A percentile compares a stretch with the other conserved stretches of the same genome.
These are phyloP conservation scores for Zasmidium cellare DNA, from an alignment of 2,329 filamentous ascomycete genomes.

Conservation along the genomic window DNA sequence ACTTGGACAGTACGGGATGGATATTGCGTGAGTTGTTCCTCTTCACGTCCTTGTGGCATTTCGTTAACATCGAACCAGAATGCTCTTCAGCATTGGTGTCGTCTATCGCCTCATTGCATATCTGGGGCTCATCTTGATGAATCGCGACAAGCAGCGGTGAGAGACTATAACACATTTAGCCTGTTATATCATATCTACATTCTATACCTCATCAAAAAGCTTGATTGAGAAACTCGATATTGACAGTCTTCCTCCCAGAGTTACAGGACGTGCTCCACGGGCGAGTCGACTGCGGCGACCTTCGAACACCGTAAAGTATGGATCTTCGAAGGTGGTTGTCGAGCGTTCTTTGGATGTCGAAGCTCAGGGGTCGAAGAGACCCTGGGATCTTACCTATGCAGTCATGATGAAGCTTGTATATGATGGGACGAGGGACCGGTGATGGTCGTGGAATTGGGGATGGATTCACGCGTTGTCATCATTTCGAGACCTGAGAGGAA, in stretches of 20 bases:
- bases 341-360: neutral
- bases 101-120: constrained; percentile 32
- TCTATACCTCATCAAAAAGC: too few species aligned
- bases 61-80: constrained; percentile 12
- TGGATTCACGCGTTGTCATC: neutral
- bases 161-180: neutral
- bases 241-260: neutral
- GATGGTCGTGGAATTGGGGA: neutral
- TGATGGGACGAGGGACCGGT: neutral
- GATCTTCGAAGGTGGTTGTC: neutral
- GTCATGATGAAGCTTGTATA: neutral
- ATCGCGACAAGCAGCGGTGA: constrained; percentile 31
- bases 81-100: constrained; percentile 29
- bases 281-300: neutral
- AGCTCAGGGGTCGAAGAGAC: neutral
- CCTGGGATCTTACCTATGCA: neutral
- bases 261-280: neutral
- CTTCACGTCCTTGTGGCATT: neutral
- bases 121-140: constrained; percentile 23
- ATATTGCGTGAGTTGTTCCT: constrained; percentile 30
- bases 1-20: constrained; percentile 47
- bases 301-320: neutral
- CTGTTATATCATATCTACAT: too few species aligned
- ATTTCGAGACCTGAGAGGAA: neutral
- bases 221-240: neutral